Evolutionary conservation across 306 rosid species (phyloP), one percentile per base, ranked within the genome.

Genomic region (Oemleria cerasiformis): DNA sequence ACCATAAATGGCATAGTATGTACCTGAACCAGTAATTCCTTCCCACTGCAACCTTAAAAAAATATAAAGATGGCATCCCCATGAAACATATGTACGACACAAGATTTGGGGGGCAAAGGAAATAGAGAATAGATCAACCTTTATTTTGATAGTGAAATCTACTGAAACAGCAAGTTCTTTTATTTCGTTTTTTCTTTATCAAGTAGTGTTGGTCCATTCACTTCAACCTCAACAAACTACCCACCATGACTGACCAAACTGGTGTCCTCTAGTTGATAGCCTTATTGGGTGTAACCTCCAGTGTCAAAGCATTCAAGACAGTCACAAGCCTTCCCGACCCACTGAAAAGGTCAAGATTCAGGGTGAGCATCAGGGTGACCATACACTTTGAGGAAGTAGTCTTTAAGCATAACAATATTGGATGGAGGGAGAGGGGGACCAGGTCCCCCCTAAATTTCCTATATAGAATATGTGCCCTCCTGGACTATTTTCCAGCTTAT

Each of bases 331-430:
- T 53, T 8, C 25, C 57, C 17, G 57, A 53, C 57, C 57, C 58
- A 17, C 58, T 53, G 58, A 53, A 19, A 53, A 19, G 58, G 58
- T 53, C 58, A 19, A 53, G 57, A 51, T 7, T 51, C 23, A 51
- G 57, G 19, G 10, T 50, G 56, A 50, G 25, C 20, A 51, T 51
- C 12, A 51, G 57, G 57, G 57, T 0, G 25, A 51, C 25, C 5
- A 51, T n/a, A 51, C 57, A 19, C 58, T 53, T 53, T 19, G 58
- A 53, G 58, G 30, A 53, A 53, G 58, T 53, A 53, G 23, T 53
- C 58, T 53, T 53, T 53, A 53, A 53, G 58, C 30, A 19, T 53
- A 19, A 53, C 30, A 53, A 19, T 9, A 53, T 4, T 53, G 58
- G 25, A 12, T 53, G 9, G 58, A 53, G 30, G 58, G 30, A 53